Percentiles rank a stretch among this genome's conserved stretches.
These are phyloP conservation scores for Tetrahymena borealis DNA, from an alignment of 73 alveolate genomes.

Conservation along the genomic window DNA sequence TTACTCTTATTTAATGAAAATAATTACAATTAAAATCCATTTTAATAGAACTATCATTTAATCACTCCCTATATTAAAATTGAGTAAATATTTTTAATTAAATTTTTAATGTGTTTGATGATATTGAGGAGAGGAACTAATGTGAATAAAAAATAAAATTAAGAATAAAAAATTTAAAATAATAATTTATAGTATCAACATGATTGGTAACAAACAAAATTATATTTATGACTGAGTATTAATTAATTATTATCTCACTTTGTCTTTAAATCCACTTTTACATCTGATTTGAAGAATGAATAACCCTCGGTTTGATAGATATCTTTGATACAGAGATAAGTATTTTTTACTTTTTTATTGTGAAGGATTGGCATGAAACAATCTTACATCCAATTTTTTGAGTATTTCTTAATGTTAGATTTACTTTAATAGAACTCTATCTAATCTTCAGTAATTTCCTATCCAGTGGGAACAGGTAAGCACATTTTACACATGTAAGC, in stretches of 20 bases:
- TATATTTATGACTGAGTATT: background rate
- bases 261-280: background rate
- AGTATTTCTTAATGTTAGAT: background rate
- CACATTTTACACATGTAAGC: background rate
- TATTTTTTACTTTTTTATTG: background rate
- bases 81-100: no score
- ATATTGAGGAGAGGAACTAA: no score
- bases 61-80: no score
- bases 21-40: no score
- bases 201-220: no score
- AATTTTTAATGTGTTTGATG: no score
- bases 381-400: background rate
- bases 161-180: no score
- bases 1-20: no score
- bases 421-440: background rate
- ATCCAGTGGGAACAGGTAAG: background rate
- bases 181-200: no score
- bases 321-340: background rate
- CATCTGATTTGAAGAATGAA: background rate
- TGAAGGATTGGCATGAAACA: background rate
- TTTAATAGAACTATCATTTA: no score
- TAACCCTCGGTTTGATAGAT: background rate
- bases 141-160: no score
- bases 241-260: background rate
- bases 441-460: background rate